These are phyloP conservation scores for Alternaria consortialis DNA, from an alignment of 2,329 filamentous ascomycete genomes.

Conservation along the genomic window DNA sequence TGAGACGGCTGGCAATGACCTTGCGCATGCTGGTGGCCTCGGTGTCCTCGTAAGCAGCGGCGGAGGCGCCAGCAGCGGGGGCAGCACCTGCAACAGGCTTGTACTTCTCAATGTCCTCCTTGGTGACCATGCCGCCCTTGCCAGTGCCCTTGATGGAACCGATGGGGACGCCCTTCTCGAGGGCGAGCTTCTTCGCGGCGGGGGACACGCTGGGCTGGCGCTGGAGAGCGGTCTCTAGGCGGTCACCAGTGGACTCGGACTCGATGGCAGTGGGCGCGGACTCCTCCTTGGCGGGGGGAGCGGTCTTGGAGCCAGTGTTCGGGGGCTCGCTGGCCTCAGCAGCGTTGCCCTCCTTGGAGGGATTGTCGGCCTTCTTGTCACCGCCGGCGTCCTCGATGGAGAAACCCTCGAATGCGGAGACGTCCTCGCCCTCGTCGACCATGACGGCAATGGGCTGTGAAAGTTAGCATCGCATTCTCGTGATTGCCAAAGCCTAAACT, in stretches of 20 bases:
- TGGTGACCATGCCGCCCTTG: constrained; percentile 84
- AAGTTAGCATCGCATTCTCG: constrained; percentile 32
- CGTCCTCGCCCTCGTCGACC: constrained; percentile 88
- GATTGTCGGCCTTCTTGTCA: constrained; percentile 70
- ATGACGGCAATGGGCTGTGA: constrained; percentile 91
- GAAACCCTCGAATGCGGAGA: constrained; percentile 89
- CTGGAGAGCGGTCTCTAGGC: constrained; percentile 83
- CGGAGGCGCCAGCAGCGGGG: constrained; percentile 60
- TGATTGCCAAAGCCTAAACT: constrained; percentile 30
- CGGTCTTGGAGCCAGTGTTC: constrained; percentile 65
- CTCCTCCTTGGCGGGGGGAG: constrained; percentile 59
- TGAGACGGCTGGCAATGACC: constrained; percentile 91
- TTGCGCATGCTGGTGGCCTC: constrained; percentile 95
- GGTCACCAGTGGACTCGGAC: constrained; percentile 76
- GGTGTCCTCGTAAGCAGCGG: constrained; percentile 80
- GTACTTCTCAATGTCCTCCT: constrained; percentile 92
- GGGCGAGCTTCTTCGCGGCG: constrained; percentile 80
- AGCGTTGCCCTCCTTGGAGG: constrained; percentile 70
- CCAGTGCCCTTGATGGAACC: constrained; percentile 86
- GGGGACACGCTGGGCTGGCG: constrained; percentile 78
- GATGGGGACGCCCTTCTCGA: constrained; percentile 83
- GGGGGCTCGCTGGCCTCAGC: constrained; percentile 69
- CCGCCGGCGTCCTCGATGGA: constrained; percentile 89
- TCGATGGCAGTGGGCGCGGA: constrained; percentile 71
- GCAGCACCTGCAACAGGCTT: constrained; percentile 63